phyloP scores from a whole-genome alignment of 768 basidiomycete genomes.

The Leccinum broughii region DNA sequence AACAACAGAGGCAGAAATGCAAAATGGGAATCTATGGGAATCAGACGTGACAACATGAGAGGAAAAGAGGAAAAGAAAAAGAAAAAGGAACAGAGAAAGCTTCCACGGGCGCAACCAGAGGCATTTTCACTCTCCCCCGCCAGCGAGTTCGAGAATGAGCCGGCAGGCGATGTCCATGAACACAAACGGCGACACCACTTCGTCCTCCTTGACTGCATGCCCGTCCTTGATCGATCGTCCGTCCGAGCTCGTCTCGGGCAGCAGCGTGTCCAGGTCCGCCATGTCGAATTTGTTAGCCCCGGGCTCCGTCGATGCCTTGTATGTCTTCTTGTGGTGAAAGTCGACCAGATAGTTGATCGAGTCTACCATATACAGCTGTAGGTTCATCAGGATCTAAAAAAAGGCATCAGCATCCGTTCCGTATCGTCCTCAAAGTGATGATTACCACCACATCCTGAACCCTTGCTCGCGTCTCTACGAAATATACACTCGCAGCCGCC shows the following conservation, averaged over 20 bases:
- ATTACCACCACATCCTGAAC: constrained; percentile 88
- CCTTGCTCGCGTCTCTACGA: constrained; percentile 89
- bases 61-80: neutral
- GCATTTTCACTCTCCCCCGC: constrained; percentile 45
- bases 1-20: constrained; percentile 10
- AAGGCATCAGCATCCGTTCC: neutral
- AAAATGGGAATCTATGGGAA: constrained; percentile 15
- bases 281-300: constrained; percentile 75
- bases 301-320: constrained; percentile 67
- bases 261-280: constrained; percentile 34
- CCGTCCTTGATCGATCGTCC: constrained; percentile 55
- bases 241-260: constrained; percentile 55
- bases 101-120: neutral
- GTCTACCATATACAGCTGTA: constrained; percentile 96
- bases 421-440: neutral
- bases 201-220: constrained; percentile 49
- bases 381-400: constrained; percentile 87
- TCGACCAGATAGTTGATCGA: constrained; percentile 96
- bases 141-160: constrained; percentile 91
- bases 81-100: neutral
- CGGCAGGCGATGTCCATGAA: constrained; percentile 97
- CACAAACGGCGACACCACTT: constrained; percentile 82
- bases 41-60: constrained; percentile 9
- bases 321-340: constrained; percentile 96
- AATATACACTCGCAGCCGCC: constrained; percentile 78